Conservation (phyloP, 805 yeast genomes). For the Wickerhamomyces bisporus region DNA sequence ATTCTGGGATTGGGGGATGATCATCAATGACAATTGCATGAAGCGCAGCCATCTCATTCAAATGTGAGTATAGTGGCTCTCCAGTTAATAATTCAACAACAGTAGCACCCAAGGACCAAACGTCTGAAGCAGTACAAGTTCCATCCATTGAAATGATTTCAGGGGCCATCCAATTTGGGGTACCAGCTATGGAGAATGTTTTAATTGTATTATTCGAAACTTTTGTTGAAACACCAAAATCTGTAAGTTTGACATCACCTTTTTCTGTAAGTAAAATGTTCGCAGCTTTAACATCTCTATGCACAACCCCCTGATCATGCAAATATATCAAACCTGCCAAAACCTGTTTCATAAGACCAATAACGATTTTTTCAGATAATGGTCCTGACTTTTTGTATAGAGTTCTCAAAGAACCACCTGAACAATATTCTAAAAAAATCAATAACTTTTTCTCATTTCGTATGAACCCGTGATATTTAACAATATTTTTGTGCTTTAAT, state of each 20-base stretch:
- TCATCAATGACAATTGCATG: constrained; percentile 80
- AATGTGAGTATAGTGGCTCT: constrained; percentile 78
- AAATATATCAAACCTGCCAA: constrained; percentile 59
- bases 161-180: constrained; percentile 99
- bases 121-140: constrained; percentile 82
- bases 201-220: constrained; percentile 46
- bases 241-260: constrained; percentile 66
- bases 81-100: constrained; percentile 82
- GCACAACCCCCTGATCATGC: constrained; percentile 64
- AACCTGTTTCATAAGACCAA: constrained; percentile 63
- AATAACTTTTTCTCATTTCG: constrained; percentile 62
- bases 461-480: constrained; percentile 87
- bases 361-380: constrained; percentile 58
- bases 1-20: constrained; percentile 61
- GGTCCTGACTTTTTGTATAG: constrained; percentile 27
- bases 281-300: constrained; percentile 74
- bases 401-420: constrained; percentile 59
- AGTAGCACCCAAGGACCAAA: constrained; percentile 95
- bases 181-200: constrained; percentile 65
- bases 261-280: constrained; percentile 64
- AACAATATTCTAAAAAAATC: constrained; percentile 72
- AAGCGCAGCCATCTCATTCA: constrained; percentile 71
- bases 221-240: constrained; percentile 73
- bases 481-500: constrained; percentile 83
- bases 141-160: constrained; percentile 84